A percentile compares a stretch with the other conserved stretches of the same genome.
Evolutionary conservation across 176 grass and related monocot species (phyloP).

Genomic region (Rhynchospora breviuscula): DNA sequence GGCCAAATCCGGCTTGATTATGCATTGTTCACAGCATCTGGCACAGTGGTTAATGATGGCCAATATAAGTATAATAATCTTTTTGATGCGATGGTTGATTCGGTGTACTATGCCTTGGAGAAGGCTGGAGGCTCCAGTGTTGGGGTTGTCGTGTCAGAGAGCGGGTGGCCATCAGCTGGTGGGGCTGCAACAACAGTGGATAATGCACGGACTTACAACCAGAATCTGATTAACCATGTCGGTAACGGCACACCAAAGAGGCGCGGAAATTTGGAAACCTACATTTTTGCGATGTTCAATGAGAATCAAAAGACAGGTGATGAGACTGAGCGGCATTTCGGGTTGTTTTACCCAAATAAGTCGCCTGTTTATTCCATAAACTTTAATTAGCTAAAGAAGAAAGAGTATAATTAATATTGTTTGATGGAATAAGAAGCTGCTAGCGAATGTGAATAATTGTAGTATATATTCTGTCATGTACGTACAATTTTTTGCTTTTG

Average conservation of each 20-base stretch:
- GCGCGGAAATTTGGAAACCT: background rate
- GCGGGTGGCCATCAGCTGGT: constrained; percentile 31
- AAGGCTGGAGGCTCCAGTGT: constrained; percentile 12
- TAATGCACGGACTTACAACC: constrained; percentile 28
- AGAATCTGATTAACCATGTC: constrained; percentile 36
- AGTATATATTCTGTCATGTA: no score
- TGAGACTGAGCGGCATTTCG: constrained; percentile 24
- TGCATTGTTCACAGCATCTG: constrained; percentile 43
- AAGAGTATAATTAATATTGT: no score
- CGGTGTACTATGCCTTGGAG: constrained; percentile 23
- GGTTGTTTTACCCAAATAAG: constrained; percentile 22
- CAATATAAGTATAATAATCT: constrained; percentile 8
- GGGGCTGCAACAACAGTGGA: background rate
- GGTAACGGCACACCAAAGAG: constrained; percentile 25
- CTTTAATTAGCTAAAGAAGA: constrained; percentile 13
- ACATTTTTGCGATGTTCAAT: constrained; percentile 40
- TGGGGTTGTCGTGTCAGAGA: constrained; percentile 21
- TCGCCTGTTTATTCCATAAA: constrained; percentile 16
- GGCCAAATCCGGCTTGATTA: constrained; percentile 27
- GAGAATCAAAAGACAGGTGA: background rate
- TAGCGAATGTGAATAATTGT: no score
- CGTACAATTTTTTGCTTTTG: no score
- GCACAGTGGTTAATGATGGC: constrained; percentile 18
- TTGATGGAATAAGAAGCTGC: no score
- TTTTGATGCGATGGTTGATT: constrained; percentile 29